phyloP scores from a whole-genome alignment of 129 eudicot species.

The Heracleum sosnowskyi region DNA sequence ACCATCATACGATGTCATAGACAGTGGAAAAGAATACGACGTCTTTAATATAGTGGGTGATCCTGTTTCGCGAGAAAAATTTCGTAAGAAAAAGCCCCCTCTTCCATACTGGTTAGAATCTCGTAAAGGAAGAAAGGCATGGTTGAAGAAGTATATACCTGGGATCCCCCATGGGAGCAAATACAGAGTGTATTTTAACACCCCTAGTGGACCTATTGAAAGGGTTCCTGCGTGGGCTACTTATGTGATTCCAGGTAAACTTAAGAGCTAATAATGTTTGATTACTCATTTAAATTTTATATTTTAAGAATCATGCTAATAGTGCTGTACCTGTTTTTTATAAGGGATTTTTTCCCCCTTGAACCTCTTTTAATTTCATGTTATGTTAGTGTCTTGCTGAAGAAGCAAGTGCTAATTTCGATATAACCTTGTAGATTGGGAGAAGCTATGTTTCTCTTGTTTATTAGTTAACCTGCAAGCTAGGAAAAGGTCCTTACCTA shows the following conservation, averaged over 20 bases:
- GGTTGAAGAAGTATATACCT: constrained; percentile 79
- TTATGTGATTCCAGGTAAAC: constrained; percentile 83
- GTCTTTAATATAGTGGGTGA: constrained; percentile 53
- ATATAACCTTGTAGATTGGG: background rate
- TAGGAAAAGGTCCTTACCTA: background rate
- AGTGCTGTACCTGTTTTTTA: background rate
- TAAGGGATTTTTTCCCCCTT: background rate
- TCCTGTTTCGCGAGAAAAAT: constrained; percentile 68
- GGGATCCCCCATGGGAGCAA: constrained; percentile 94
- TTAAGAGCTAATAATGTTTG: constrained; percentile 1
- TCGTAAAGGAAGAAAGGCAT: constrained; percentile 87
- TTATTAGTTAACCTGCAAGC: background rate
- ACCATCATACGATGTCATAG: constrained; percentile 73
- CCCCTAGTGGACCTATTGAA: constrained; percentile 85
- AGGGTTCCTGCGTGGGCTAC: constrained; percentile 99
- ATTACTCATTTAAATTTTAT: background rate
- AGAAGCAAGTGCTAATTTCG: background rate
- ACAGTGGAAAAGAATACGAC: constrained; percentile 68
- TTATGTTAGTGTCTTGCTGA: background rate
- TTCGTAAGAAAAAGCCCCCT: constrained; percentile 68
- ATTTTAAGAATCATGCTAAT: background rate
- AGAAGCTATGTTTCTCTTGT: background rate
- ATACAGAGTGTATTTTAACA: constrained; percentile 85
- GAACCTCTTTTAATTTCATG: background rate
- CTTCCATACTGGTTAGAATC: constrained; percentile 89